phyloP scores from a whole-genome alignment of 495 filamentous ascomycete species.

The Rhizodiscina lignyota region DNA sequence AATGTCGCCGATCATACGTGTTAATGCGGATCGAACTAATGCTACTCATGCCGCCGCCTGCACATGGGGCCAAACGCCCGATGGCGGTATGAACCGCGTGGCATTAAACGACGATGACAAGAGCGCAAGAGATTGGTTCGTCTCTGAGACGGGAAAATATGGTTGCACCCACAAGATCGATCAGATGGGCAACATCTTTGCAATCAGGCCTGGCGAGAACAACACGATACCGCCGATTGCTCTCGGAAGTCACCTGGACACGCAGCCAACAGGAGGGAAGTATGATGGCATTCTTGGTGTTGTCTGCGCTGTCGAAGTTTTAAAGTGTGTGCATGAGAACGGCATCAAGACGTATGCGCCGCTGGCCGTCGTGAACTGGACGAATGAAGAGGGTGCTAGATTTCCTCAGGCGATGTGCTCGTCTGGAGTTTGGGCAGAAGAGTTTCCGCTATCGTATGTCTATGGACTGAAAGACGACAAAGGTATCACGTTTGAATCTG shows the following conservation, averaged over 20 bases:
- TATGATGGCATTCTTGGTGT: constrained; percentile 17
- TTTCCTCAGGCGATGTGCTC: constrained; percentile 14
- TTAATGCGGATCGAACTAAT: too few species aligned
- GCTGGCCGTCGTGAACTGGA: constrained; percentile 13
- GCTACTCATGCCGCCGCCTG: too few species aligned
- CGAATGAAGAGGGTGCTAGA: constrained; percentile 15
- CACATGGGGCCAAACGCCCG: not conserved
- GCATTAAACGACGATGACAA: constrained; percentile 4
- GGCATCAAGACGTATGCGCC: constrained; percentile 8
- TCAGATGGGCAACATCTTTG: constrained; percentile 17
- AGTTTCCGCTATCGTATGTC: constrained; percentile 5
- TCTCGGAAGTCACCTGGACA: constrained; percentile 32
- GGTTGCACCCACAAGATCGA: constrained; percentile 11
- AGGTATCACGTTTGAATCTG: constrained; percentile 6
- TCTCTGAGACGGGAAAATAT: constrained; percentile 6
- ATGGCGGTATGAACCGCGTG: constrained; percentile 11
- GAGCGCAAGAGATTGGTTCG: constrained; percentile 10
- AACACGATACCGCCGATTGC: constrained; percentile 18
- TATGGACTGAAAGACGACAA: constrained; percentile 8
- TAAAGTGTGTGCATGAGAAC: constrained; percentile 11
- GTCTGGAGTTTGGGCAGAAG: constrained; percentile 13
- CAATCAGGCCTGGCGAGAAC: constrained; percentile 7
- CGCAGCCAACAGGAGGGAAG: constrained; percentile 15
- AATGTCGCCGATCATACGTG: too few species aligned
- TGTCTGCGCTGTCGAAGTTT: constrained; percentile 12